Base-by-base conservation (phyloP, 495 filamentous ascomycete genomes). In the Aspergillus sparsus region DNA sequence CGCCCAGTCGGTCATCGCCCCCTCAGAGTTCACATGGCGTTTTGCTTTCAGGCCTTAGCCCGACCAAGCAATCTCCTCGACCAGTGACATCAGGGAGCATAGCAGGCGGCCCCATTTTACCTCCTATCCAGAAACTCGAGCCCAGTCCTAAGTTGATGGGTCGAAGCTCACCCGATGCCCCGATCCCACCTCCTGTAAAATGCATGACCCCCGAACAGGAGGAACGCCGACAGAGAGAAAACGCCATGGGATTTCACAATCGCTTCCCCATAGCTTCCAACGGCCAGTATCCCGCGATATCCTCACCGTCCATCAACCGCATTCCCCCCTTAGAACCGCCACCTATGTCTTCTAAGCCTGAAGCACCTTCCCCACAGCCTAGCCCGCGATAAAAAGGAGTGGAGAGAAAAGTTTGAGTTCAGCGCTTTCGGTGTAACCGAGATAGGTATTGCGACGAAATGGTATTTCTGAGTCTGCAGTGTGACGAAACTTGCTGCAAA, bases 11-110 rank as follows among this genome's bases (percentile, higher is more conserved):
- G 37, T 78, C 76, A 7, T 75, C 77, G 10, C 71, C 78, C 44
- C 75, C 75, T 10, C 80, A 77, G 15, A 76, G 73, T 42, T 74
- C 80, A 60, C 68, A 84, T 79, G 82, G 82, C 54, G 79, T 88
- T 44, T 63, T 77, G 21, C 73, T 78, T 41, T 86, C 84, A 5
- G 90, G 89, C 6, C 72, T 91, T 37, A 93, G 90, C 15, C 91
- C 91, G 5, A 87, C 82, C 42, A 95, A 95, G 68, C 87, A 91
- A 41, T 80, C 80, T 6, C 77, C 81, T 44, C 80, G 82, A 13
- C 79, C 80, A 2, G 57, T 76, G 37, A 80, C 81, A 12, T 76
- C 76, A 10, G 75, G 79, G 16, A 72, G 72, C 46, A 68, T 83
- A 33, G 71, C 75, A 7, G 74, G 77, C 7, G 76, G 77, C 1